phyloP scores from a whole-genome alignment of 805 yeast genomes.

The Lipomyces mesembrius region DNA sequence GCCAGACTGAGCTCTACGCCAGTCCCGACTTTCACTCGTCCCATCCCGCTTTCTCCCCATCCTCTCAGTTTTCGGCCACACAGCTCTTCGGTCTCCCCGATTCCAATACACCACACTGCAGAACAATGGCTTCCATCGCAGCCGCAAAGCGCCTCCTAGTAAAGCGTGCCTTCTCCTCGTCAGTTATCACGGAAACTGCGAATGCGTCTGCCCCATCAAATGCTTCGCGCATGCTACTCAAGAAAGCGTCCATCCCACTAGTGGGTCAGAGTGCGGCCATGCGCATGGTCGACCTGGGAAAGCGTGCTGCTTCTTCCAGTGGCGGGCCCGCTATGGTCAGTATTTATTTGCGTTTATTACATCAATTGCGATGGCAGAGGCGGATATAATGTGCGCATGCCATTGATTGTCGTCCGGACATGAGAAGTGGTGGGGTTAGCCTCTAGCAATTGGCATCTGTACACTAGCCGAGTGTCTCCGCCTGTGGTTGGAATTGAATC shows the following conservation, averaged over 20 bases:
- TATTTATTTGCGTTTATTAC: conserved; percentile 9
- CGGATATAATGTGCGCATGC: neutral
- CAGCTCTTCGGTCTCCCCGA: conserved; percentile 7
- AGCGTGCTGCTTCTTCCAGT: conserved; percentile 41
- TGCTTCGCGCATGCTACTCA: conserved; percentile 29
- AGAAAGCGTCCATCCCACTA: conserved; percentile 31
- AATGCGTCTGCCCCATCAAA: conserved; percentile 9
- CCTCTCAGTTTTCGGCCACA: conserved; percentile 9
- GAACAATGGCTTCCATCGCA: conserved; percentile 28
- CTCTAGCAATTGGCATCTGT: neutral
- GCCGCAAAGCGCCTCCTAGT: conserved; percentile 35
- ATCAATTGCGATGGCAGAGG: neutral
- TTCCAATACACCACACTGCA: neutral
- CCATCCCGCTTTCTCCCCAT: conserved; percentile 7
- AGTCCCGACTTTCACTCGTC: neutral
- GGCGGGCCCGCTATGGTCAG: conserved; percentile 45
- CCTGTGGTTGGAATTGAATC: neutral
- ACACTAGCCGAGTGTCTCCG: neutral
- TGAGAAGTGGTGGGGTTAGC: neutral
- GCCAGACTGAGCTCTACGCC: neutral
- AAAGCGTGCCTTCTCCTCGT: conserved; percentile 33
- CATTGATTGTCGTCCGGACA: neutral
- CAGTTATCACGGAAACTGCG: conserved; percentile 21
- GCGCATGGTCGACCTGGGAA: conserved; percentile 42
- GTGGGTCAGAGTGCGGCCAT: conserved; percentile 43